Percentiles rank a stretch among this genome's conserved stretches.
phyloP scores from a whole-genome alignment of 164 flowering plant genomes.

The Liriodendron chinense region DNA sequence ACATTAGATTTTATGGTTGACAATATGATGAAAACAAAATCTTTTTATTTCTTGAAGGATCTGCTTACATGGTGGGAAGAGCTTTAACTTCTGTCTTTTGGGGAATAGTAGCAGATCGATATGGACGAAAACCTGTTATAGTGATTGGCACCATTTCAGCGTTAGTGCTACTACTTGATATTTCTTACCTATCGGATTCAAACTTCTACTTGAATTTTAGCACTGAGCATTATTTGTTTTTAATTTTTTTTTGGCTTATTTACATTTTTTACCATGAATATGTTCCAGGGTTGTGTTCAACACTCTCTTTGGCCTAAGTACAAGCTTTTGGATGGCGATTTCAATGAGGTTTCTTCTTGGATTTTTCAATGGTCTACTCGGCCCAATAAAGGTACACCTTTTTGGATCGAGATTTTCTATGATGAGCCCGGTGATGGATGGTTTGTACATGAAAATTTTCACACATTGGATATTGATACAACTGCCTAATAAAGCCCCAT shows the following conservation, averaged over 20 bases:
- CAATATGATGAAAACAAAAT: not conserved
- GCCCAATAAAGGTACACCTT: constrained; percentile 59
- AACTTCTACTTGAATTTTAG: not conserved
- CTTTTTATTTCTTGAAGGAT: constrained; percentile 36
- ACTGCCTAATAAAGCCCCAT: not conserved
- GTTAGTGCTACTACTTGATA: constrained; percentile 37
- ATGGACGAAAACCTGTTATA: constrained; percentile 82
- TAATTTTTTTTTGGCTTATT: not conserved
- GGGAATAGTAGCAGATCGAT: constrained; percentile 79
- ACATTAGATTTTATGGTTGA: not conserved
- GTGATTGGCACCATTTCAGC: constrained; percentile 52
- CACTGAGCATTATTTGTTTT: not conserved
- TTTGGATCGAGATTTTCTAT: not conserved
- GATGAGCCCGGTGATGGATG: not conserved
- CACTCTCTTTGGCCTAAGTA: constrained; percentile 74
- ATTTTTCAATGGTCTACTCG: constrained; percentile 58
- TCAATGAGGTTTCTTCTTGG: constrained; percentile 72
- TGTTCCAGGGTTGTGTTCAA: constrained; percentile 65
- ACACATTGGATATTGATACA: not conserved
- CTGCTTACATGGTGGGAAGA: constrained; percentile 85
- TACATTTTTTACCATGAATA: not conserved
- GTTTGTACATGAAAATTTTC: too few relatives aligned
- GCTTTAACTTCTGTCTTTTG: constrained; percentile 73
- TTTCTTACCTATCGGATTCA: not conserved
- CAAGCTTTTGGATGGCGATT: constrained; percentile 78